Evolutionary conservation across 1,284 basidiomycete genomes (phyloP), one percentile per base, ranked within the genome.

Genomic region (Hemileia vastatrix): DNA sequence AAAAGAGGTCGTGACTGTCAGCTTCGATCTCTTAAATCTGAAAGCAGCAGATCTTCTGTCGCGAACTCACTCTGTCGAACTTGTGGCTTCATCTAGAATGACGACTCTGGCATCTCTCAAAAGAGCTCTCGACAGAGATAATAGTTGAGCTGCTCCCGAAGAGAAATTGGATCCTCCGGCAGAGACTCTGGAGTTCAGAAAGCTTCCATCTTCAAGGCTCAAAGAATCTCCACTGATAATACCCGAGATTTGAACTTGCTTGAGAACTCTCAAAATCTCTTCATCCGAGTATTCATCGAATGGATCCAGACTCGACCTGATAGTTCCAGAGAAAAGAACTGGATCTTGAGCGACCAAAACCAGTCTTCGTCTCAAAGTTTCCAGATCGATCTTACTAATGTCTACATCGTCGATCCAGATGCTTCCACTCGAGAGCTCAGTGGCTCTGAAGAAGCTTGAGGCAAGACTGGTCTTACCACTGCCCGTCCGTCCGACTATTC

Each of bases 241-340:
- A n/a, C n/a, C n/a, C n/a, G n/a, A n/a, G 15, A 76, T 66, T 3
- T 86, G 81, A 5, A 86, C 84, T 19, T 85, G 74, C 4, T 71
- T 67, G 48, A 88, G 77, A 13, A 84, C 84, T 62, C 84, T 82
- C 82, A 77, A 71, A 80, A 92, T 84, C 65, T 89, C 88, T 11
- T 79, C 80, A 67, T 96, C 92, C 0, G 83, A 83, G 69, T 92
- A 85, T 68, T 93, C 88, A 53, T 80, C 77, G 78, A 91, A 92
- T 0, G 89, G 91, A 77, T 95, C 91, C 2, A 94, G 76, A 67
- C 93, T 93, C 19, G 90, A 86, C 18, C 88, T 80, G 23, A 94
- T 78, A 0, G 87, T 91, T 0, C 91, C 90, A 0, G 86, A 87
- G 78, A 95, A 94, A 2, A 94, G 78, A 0, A 90, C 84, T 1